Conservation (phyloP, 1,284 basidiomycete species). For the Rhodotorula sp. region DNA sequence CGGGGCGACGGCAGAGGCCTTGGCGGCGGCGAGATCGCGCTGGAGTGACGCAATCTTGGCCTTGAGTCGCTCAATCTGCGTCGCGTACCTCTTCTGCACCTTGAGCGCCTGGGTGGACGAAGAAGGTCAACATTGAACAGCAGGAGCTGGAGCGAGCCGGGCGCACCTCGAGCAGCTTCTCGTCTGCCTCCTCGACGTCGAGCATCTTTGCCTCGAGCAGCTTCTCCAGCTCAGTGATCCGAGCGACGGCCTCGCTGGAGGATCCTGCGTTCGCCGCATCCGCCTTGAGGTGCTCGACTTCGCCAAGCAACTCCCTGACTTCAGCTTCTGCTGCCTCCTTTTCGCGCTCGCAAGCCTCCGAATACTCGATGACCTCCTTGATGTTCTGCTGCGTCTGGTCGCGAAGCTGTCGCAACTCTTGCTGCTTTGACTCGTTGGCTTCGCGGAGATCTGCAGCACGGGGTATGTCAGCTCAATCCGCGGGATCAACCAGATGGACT, state of each 20-base stretch:
- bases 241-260: conserved; percentile 1
- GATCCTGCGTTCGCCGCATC: background rate
- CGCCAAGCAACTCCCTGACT: background rate
- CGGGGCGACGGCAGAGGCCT: conserved; percentile 8
- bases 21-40: conserved; percentile 31
- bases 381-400: conserved; percentile 12
- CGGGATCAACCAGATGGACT: no score
- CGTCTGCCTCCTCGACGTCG: conserved; percentile 36
- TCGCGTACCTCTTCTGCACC: conserved; percentile 26
- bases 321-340: conserved; percentile 16
- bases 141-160: no score
- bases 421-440: no score
- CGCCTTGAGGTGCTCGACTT: background rate
- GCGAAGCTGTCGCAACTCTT: no score
- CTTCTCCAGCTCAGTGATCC: conserved; percentile 28
- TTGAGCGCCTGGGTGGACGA: conserved; percentile 23
- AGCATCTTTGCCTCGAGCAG: conserved; percentile 17
- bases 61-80: conserved; percentile 35
- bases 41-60: conserved; percentile 30
- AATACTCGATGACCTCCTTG: conserved; percentile 11
- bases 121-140: no score
- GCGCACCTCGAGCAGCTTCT: conserved; percentile 36
- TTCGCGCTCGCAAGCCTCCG: conserved; percentile 9
- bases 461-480: background rate
- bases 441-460: background rate